Evolutionary conservation across 2,329 filamentous ascomycete genomes (phyloP).

Genomic region (Pseudocercospora fuligena): DNA sequence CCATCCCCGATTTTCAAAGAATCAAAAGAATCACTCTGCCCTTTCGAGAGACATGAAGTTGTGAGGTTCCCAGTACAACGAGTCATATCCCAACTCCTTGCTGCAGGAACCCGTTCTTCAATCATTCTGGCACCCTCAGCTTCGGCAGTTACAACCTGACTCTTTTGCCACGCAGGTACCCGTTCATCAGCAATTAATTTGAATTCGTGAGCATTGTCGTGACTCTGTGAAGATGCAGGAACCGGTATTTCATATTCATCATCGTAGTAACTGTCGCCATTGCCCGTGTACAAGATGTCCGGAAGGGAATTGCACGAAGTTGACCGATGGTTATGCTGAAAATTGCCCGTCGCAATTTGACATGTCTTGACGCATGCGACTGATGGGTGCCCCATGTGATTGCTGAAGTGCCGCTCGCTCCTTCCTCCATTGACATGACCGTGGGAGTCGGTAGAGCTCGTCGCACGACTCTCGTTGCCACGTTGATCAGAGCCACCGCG

Average conservation of each 20-base stretch:
- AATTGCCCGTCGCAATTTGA: not conserved
- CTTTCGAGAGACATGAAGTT: not conserved
- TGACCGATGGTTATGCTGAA: not conserved
- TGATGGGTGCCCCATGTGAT: too few species aligned
- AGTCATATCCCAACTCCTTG: slow-evolving; percentile 3
- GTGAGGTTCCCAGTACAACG: not conserved
- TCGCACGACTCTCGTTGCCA: not conserved
- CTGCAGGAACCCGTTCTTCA: slow-evolving; percentile 4
- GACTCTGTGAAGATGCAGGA: not conserved
- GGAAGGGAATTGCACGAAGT: not conserved
- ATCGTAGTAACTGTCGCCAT: not conserved
- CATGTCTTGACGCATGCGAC: too few species aligned
- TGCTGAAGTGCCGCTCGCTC: too few species aligned
- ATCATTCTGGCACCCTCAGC: not conserved
- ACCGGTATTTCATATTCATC: not conserved
- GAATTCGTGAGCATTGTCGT: not conserved
- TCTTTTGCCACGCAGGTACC: not conserved
- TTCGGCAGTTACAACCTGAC: not conserved
- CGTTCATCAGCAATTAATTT: not conserved
- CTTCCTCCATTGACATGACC: not conserved
- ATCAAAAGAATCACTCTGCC: not conserved
- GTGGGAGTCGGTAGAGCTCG: not conserved
- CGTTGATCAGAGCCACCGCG: not conserved
- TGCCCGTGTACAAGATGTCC: not conserved
- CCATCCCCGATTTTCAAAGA: not conserved